phyloP scores from a whole-genome alignment of 1,284 basidiomycete species.

The Ustilago shanxiensis region DNA sequence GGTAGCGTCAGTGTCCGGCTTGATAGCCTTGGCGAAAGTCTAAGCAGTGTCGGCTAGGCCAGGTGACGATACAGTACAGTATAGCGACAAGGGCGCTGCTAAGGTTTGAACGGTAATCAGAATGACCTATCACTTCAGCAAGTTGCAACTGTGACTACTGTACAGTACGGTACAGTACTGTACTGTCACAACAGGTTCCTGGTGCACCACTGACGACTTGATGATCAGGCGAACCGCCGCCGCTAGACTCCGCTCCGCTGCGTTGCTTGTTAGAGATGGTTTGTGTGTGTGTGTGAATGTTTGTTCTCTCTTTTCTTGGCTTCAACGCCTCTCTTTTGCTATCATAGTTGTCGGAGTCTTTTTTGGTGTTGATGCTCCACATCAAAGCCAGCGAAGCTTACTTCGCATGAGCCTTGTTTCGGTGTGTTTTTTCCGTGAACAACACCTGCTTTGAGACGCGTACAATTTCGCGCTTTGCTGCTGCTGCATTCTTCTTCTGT shows the following conservation, averaged over 20 bases:
- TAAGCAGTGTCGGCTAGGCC: background rate
- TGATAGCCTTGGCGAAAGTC: background rate
- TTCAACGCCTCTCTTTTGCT: no score
- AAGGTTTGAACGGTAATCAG: slow-evolving; percentile 13
- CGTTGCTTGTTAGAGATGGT: slow-evolving; percentile 6
- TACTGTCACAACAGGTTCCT: background rate
- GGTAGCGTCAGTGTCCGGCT: background rate
- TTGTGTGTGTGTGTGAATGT: background rate
- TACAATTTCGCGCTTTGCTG: background rate
- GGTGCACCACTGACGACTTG: background rate
- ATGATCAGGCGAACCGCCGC: background rate
- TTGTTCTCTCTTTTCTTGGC: background rate
- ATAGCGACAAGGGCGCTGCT: background rate
- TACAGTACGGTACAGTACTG: no score
- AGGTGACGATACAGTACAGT: no score
- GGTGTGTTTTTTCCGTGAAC: background rate
- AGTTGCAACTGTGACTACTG: background rate
- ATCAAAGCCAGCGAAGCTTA: slow-evolving; percentile 3
- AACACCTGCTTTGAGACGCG: background rate
- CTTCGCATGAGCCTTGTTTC: slow-evolving; percentile 1
- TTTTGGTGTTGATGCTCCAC: slow-evolving; percentile 7
- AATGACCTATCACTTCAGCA: slow-evolving; percentile 15
- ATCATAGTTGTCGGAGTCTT: no score
- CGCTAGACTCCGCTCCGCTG: background rate
- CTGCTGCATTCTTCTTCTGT: background rate